phyloP scores from a whole-genome alignment of 495 filamentous ascomycete species.

The Venustampulla echinocandica region DNA sequence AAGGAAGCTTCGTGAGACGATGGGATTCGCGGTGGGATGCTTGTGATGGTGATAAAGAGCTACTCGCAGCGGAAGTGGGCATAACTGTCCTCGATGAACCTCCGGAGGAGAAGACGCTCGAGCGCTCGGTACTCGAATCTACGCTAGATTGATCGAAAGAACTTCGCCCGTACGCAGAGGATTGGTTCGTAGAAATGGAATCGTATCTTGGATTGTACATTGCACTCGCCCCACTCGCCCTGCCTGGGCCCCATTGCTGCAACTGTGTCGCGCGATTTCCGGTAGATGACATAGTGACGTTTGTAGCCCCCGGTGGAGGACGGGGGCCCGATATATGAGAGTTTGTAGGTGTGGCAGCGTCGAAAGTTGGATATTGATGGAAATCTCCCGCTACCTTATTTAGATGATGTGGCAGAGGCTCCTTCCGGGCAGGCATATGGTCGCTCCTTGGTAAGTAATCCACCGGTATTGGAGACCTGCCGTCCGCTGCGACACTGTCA shows the following conservation, averaged over 20 bases:
- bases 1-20: constrained; percentile 39
- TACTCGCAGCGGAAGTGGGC: constrained; percentile 41
- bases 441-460: constrained; percentile 69
- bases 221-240: constrained; percentile 43
- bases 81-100: constrained; percentile 52
- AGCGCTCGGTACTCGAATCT: constrained; percentile 51
- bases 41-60: constrained; percentile 28
- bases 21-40: constrained; percentile 40
- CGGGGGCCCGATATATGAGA: constrained; percentile 59
- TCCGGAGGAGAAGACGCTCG: constrained; percentile 52
- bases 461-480: constrained; percentile 60
- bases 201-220: constrained; percentile 49
- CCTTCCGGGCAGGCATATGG: constrained; percentile 51
- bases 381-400: constrained; percentile 72
- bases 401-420: constrained; percentile 72
- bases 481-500: constrained; percentile 61
- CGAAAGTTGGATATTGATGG: constrained; percentile 81
- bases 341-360: constrained; percentile 39
- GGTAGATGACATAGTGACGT: constrained; percentile 59
- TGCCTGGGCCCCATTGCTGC: constrained; percentile 62
- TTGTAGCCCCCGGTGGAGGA: constrained; percentile 55
- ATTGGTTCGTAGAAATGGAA: constrained; percentile 57
- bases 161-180: constrained; percentile 59
- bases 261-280: constrained; percentile 59
- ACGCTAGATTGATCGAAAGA: constrained; percentile 63